phyloP scores from a whole-genome alignment of 2,329 filamentous ascomycete genomes.

The Ascosphaera apis region DNA sequence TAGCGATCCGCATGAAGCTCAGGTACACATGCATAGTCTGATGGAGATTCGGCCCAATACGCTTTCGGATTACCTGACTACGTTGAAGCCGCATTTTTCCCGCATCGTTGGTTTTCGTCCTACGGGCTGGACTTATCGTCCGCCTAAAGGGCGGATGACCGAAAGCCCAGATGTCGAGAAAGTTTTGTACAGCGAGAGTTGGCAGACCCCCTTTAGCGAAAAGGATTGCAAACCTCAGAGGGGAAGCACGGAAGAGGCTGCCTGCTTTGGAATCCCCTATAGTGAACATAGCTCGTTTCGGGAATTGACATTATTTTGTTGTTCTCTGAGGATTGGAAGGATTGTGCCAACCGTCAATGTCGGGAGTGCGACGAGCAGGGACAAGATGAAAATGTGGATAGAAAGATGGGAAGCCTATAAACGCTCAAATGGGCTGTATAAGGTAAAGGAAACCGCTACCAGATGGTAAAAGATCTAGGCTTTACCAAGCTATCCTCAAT shows the following conservation, averaged over 20 bases:
- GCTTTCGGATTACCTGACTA: conserved; percentile 63
- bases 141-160: conserved; percentile 38
- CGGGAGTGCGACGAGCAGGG: conserved; percentile 37
- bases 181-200: conserved; percentile 43
- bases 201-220: conserved; percentile 51
- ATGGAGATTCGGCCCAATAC: conserved; percentile 88
- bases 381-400: conserved; percentile 43
- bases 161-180: conserved; percentile 40
- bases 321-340: conserved; percentile 64
- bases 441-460: conserved; percentile 13
- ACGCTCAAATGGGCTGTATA: conserved; percentile 37
- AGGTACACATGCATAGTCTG: conserved; percentile 93
- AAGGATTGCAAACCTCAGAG: conserved; percentile 57
- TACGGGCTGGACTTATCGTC: conserved; percentile 81
- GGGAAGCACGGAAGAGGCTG: conserved; percentile 58
- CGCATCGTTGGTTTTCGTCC: conserved; percentile 79
- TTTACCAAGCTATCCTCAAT: background rate
- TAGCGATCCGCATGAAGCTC: conserved; percentile 54
- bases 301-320: conserved; percentile 83
- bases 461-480: conserved; percentile 10
- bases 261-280: conserved; percentile 87
- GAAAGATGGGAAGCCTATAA: conserved; percentile 40
- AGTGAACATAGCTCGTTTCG: conserved; percentile 89
- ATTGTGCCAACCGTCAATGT: conserved; percentile 87
- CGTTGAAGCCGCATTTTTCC: conserved; percentile 59